phyloP scores from a whole-genome alignment of 331 rosid species.

The Quercus phellos region DNA sequence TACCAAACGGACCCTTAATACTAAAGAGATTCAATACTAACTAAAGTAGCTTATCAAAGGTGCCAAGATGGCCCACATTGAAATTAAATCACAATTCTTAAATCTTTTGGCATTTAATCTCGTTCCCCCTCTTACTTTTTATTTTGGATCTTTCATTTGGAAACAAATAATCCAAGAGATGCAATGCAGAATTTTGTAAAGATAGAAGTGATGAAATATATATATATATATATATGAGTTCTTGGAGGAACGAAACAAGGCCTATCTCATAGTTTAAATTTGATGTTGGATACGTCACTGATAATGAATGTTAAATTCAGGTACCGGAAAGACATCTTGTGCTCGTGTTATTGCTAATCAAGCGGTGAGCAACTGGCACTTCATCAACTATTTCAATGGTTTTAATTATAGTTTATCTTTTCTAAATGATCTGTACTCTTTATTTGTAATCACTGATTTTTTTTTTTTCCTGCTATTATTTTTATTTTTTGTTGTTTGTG shows the following conservation, averaged over 20 bases:
- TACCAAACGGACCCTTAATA: too few relatives aligned
- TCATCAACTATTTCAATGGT: background rate
- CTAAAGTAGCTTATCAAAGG: too few relatives aligned
- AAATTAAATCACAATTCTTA: too few relatives aligned
- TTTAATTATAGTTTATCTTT: background rate
- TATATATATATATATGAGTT: background rate
- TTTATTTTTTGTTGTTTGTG: too few relatives aligned
- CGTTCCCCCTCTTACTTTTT: too few relatives aligned
- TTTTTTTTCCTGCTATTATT: too few relatives aligned
- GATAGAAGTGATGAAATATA: too few relatives aligned
- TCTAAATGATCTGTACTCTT: background rate
- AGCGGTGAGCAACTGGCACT: conserved; percentile 51
- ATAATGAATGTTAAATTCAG: conserved; percentile 42
- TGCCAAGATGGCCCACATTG: too few relatives aligned
- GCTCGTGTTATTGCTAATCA: conserved; percentile 95
- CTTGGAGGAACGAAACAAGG: too few relatives aligned
- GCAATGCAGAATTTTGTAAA: conserved; percentile 1
- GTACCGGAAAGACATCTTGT: conserved; percentile 93
- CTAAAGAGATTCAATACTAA: too few relatives aligned
- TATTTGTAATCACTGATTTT: background rate
- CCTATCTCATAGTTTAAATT: background rate
- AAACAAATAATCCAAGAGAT: background rate
- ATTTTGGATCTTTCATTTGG: background rate
- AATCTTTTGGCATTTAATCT: too few relatives aligned
- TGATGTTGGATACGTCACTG: conserved; percentile 17